These are phyloP conservation scores for Plasmodium yoelii DNA, from an alignment of 169 alveolate genomes.

Conservation along the genomic window DNA sequence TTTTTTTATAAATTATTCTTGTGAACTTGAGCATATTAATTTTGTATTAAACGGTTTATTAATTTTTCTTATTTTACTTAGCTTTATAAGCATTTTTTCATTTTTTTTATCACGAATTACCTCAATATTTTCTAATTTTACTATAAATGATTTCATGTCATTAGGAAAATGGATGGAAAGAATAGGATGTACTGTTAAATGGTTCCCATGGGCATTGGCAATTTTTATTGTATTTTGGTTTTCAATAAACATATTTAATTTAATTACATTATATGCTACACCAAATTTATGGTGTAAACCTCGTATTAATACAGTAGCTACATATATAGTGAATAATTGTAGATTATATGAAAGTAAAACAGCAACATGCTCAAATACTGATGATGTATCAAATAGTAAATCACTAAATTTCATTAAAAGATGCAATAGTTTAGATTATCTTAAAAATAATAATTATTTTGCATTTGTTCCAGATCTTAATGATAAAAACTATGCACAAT, in stretches of 20 bases:
- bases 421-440: constrained; percentile 42
- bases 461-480: constrained; percentile 58
- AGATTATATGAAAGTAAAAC: constrained; percentile 73
- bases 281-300: constrained; percentile 81
- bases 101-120: constrained; percentile 78
- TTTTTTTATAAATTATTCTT: constrained; percentile 83
- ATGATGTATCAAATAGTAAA: not conserved
- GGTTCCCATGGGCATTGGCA: constrained; percentile 89
- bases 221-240: constrained; percentile 74
- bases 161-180: constrained; percentile 84
- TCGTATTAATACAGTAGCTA: constrained; percentile 74
- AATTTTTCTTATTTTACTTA: constrained; percentile 75
- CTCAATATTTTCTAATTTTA: constrained; percentile 84
- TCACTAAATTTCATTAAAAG: constrained; percentile 23
- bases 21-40: constrained; percentile 80
- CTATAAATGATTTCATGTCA: constrained; percentile 88
- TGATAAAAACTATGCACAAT: constrained; percentile 36
- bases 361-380: constrained; percentile 53
- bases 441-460: constrained; percentile 62
- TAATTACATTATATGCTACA: constrained; percentile 67
- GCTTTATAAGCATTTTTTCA: constrained; percentile 57
- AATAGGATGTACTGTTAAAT: constrained; percentile 88
- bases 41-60: constrained; percentile 79
- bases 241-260: constrained; percentile 67
- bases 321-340: constrained; percentile 74